Conservation (phyloP, 352 stramenopile species). For the Globisporangium nunn region DNA sequence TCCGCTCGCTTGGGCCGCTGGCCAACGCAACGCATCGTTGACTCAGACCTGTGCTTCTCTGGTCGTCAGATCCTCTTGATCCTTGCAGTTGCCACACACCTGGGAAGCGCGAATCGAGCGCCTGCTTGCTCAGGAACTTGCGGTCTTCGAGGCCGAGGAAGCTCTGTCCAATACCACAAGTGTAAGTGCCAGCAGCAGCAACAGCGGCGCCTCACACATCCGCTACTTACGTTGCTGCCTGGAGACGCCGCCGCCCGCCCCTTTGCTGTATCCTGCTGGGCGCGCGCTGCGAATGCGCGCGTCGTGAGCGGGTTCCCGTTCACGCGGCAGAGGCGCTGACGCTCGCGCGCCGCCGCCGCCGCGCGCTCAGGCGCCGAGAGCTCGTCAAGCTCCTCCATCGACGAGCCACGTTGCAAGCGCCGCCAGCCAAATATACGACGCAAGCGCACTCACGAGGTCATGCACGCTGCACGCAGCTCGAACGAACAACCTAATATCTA, state of each 20-base stretch:
- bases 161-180: conserved; percentile 17
- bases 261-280: conserved; percentile 15
- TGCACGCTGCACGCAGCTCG: neutral
- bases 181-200: neutral
- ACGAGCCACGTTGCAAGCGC: neutral
- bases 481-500: neutral
- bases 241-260: neutral
- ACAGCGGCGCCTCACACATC: neutral
- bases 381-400: conserved; percentile 23
- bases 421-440: neutral
- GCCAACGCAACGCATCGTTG: neutral
- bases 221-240: conserved; percentile 6
- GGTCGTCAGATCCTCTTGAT: conserved; percentile 3
- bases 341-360: conserved; percentile 21
- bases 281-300: conserved; percentile 22
- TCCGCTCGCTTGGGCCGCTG: conserved; percentile 28
- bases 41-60: neutral
- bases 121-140: conserved; percentile 32
- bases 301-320: conserved; percentile 38
- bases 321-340: conserved; percentile 21
- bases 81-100: neutral
- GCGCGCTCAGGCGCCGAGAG: conserved; percentile 20
- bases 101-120: conserved; percentile 21
- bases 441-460: neutral
- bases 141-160: conserved; percentile 40